Conservation (phyloP, 441 rosid genomes). For the Croton setiger region DNA sequence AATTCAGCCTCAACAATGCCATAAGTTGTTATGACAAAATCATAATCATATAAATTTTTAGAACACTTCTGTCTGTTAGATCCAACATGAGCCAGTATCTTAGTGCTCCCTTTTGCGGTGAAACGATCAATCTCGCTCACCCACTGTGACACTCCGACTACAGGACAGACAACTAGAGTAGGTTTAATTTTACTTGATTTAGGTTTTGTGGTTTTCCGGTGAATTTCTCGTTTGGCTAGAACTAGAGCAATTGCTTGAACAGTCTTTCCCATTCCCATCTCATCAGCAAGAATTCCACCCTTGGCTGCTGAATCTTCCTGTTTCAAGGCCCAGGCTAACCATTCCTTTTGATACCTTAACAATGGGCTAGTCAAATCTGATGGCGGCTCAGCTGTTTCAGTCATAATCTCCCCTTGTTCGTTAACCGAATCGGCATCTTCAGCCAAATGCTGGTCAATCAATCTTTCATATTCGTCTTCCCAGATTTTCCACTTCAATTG, state of each 20-base stretch:
- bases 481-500: conserved; percentile 70
- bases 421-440: conserved; percentile 56
- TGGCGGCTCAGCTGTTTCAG: conserved; percentile 64
- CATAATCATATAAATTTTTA: conserved; percentile 55
- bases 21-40: conserved; percentile 92
- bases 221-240: conserved; percentile 63
- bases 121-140: conserved; percentile 68
- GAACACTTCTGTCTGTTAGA: conserved; percentile 53
- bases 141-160: conserved; percentile 96
- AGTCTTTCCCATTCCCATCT: conserved; percentile 99
- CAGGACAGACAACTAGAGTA: conserved; percentile 90
- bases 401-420: conserved; percentile 38
- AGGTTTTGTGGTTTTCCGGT: conserved; percentile 24
- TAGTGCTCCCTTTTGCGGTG: conserved; percentile 73
- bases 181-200: conserved; percentile 31
- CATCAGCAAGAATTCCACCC: conserved; percentile 98
- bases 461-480: conserved; percentile 66
- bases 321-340: conserved; percentile 89
- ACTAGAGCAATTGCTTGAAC: conserved; percentile 93
- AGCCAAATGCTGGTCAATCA: conserved; percentile 55
- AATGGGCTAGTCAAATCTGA: conserved; percentile 64
- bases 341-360: conserved; percentile 90
- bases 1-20: conserved; percentile 75
- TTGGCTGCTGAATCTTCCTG: conserved; percentile 68
- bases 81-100: conserved; percentile 82